These are phyloP conservation scores for Pluteus cervinus DNA, from an alignment of 768 basidiomycete species.

Conservation along the genomic window DNA sequence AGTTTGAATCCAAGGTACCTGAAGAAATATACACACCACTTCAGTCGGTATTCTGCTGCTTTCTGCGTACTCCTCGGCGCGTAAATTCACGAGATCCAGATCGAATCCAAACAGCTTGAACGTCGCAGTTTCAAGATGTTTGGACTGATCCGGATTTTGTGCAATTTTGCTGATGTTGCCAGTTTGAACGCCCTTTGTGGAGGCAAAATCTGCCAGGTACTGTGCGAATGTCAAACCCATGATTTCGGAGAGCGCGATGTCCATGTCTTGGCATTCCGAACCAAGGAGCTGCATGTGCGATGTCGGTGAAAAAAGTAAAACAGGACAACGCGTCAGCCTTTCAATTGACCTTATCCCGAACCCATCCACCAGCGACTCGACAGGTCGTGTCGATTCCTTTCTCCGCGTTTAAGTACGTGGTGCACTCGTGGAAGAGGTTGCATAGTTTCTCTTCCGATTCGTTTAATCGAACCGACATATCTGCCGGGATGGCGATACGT, in stretches of 20 bases:
- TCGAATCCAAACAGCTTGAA: slow-evolving; percentile 76
- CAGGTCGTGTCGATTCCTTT: slow-evolving; percentile 59
- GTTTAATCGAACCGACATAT: slow-evolving; percentile 50
- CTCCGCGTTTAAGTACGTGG: slow-evolving; percentile 43
- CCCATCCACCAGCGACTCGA: slow-evolving; percentile 97
- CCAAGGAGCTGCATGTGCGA: slow-evolving; percentile 61
- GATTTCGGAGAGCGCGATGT: slow-evolving; percentile 83
- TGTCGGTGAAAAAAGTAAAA: background rate
- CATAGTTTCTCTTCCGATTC: slow-evolving; percentile 67
- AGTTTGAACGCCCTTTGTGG: slow-evolving; percentile 42
- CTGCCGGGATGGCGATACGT: slow-evolving; percentile 14
- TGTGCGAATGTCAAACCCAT: slow-evolving; percentile 90
- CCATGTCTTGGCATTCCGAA: slow-evolving; percentile 82
- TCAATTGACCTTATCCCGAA: slow-evolving; percentile 84
- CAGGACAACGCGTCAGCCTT: slow-evolving; percentile 1
- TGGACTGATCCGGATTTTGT: slow-evolving; percentile 94
- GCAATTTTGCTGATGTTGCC: slow-evolving; percentile 77
- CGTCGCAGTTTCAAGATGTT: slow-evolving; percentile 94
- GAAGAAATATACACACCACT: slow-evolving; percentile 50
- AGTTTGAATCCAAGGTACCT: background rate
- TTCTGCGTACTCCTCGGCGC: slow-evolving; percentile 87
- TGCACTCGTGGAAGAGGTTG: slow-evolving; percentile 75
- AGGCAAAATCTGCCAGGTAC: slow-evolving; percentile 60
- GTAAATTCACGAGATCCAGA: slow-evolving; percentile 89
- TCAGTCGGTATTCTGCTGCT: slow-evolving; percentile 85